A percentile compares a stretch with the other conserved stretches of the same genome.
phyloP scores from a whole-genome alignment of 129 eudicot species.

The Pulicaria dysenterica region DNA sequence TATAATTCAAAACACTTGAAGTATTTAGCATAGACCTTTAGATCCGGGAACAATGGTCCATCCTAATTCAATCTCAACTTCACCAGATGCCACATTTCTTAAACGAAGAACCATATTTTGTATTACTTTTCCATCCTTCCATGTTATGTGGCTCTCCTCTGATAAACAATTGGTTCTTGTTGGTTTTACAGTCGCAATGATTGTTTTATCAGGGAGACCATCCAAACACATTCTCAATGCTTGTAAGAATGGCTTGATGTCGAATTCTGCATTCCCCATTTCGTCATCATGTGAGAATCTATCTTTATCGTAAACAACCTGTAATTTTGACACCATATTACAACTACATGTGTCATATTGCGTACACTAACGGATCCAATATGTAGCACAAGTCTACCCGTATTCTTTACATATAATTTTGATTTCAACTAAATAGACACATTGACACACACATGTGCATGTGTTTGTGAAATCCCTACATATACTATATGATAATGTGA shows the following conservation, averaged over 20 bases:
- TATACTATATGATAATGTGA: too few relatives aligned
- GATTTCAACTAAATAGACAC: too few relatives aligned
- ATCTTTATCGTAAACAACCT: conserved; percentile 57
- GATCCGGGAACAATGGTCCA: conserved; percentile 56
- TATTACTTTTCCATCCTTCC: conserved; percentile 43
- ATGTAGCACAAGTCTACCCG: too few relatives aligned
- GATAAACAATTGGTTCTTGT: conserved; percentile 50
- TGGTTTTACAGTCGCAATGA: conserved; percentile 45
- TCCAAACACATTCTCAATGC: conserved; percentile 41
- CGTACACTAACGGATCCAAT: too few relatives aligned
- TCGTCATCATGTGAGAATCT: conserved; percentile 48
- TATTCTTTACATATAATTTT: too few relatives aligned
- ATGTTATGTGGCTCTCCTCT: conserved; percentile 52
- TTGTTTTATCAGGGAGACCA: conserved; percentile 42
- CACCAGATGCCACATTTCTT: conserved; percentile 45
- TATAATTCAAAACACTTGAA: not conserved
- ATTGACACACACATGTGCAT: too few relatives aligned
- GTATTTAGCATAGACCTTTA: conserved; percentile 23
- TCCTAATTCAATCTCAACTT: conserved; percentile 48
- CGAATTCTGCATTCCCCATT: conserved; percentile 60
- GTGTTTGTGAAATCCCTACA: too few relatives aligned
- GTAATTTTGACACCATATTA: not conserved
- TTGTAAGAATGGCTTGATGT: conserved; percentile 47
- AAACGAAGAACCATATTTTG: conserved; percentile 57
- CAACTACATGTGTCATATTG: too few relatives aligned